Evolutionary conservation across 441 rosid species (phyloP), one percentile per base, ranked within the genome.

Genomic region (Populus hybrid): DNA sequence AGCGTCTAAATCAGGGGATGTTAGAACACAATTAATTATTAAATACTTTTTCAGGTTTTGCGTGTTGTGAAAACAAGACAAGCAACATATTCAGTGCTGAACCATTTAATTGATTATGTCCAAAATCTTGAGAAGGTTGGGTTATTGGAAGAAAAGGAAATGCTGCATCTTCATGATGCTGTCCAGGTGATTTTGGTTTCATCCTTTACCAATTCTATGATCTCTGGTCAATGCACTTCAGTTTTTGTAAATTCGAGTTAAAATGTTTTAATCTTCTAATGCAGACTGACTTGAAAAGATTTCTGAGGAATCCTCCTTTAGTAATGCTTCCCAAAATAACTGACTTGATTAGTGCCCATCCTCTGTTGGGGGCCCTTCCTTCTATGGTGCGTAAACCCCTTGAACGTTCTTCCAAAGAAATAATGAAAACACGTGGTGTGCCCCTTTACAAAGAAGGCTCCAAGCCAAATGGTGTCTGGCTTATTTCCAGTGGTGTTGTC

Each of bases 51-150:
- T 79, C 87, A 94, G 98, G 97, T 93, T 81, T 86, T 93, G 82
- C 91, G 88, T 70, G 95, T 92, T 69, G 92, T 96, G 77, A 96
- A 90, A 88, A 96, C 98, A 67, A 91, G 97, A 83, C 99, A 96
- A 90, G 97, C 86, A 75, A 89, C 98, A 20, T 88, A 90, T 86
- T 88, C 93, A 5, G 96, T 94, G 85, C 83, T 96, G 81, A 91
- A 90, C 84, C 97, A 89, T 83, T 84, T 94, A 82, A 86, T 83
- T 81, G 87, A 87, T 14, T 94, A 92, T 72, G 88, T 94, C 67
- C 86, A 91, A 81, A 88, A 90, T 85, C 98, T 95, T 74, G 97
- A 90, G 88, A 91, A 86, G 85, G 87, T 84, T 78, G 99, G 99
- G 10, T 78, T 95, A 66, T 86, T 95, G 83, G 93, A 95, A 82